Base-by-base conservation (phyloP, 129 eudicot genomes). In the Oenanthe sinensis region DNA sequence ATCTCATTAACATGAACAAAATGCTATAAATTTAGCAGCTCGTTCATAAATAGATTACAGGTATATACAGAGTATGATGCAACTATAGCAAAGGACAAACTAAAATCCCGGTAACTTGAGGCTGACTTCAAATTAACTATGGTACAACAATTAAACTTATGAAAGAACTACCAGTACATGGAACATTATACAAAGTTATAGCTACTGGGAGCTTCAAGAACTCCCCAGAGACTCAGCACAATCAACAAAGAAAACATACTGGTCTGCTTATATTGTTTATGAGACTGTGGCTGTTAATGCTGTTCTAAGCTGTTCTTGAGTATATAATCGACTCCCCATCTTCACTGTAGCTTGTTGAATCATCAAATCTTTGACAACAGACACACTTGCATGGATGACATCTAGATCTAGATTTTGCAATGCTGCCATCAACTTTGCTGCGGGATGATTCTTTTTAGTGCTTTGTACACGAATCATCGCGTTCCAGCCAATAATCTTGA, bases 311-410 rank as follows among this genome's bases (percentile, higher is more conserved):
- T 90, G 92, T 24, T 94, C 98, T 83, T 89, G 90, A 8, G 90
- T 84, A 85, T 80, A 94, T 76, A 84, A 79, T 63, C 89, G 87
- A 36, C 87, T 84, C 16, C 87, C 93, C 96, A 94, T 91, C 81
- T 87, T 94, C 46, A 94, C 98, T 0, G 96, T 87, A 2, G 93
- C 93, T 84, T 94, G 97, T 71, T 91, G 98, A 81, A 94, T 91
- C 97, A 91, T 91, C 87, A 91, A 44, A 3, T 94, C 96, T 8
- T 90, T 91, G 50, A 91, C 96, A 39, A 91, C 93, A 12, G 97
- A 88, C 2, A 91, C 93, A 50, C 98, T 94, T 0, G 96, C 96
- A 44, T 94, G 98, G 78, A 81, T 83, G 26, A 94, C 91, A 46
- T 94, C 98, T n/a, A 94, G 82, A 47, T 94, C 92, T 0, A 91